phyloP scores from a whole-genome alignment of 371 early-diverging fungal genomes.

The Nematocida major region DNA sequence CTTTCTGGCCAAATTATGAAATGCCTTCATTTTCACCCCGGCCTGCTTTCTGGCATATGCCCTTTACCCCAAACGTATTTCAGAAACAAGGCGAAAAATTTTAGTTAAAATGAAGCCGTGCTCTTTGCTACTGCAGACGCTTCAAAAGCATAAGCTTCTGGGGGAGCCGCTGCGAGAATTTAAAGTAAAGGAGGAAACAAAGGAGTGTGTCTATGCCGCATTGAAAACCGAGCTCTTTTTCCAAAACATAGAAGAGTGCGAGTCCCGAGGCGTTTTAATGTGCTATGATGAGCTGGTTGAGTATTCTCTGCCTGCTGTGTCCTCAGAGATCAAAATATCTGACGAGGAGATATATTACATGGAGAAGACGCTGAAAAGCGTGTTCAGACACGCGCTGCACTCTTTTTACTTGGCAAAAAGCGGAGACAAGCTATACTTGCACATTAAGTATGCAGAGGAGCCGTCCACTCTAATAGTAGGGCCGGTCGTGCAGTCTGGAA shows the following conservation, averaged over 20 bases:
- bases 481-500: neutral
- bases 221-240: conserved; percentile 12
- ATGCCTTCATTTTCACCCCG: too few species aligned
- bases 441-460: conserved; percentile 24
- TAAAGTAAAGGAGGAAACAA: neutral
- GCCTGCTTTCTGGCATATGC: too few species aligned
- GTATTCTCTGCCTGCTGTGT: neutral
- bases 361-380: neutral
- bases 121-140: neutral
- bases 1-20: too few species aligned
- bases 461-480: neutral
- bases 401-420: conserved; percentile 20
- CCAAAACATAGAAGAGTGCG: conserved; percentile 38
- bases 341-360: conserved; percentile 5
- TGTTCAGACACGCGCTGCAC: neutral
- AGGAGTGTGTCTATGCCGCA: neutral
- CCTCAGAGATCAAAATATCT: neutral
- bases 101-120: conserved; percentile 5
- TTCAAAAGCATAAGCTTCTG: conserved; percentile 30
- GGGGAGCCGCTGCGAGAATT: conserved; percentile 5
- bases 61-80: neutral
- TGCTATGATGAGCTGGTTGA: conserved; percentile 47
- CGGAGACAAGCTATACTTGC: conserved; percentile 1
- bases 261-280: conserved; percentile 6
- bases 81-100: conserved; percentile 1